Evolutionary conservation across 192 early-diverging fungal genomes (phyloP).

Genomic region (Podila clonocystis): DNA sequence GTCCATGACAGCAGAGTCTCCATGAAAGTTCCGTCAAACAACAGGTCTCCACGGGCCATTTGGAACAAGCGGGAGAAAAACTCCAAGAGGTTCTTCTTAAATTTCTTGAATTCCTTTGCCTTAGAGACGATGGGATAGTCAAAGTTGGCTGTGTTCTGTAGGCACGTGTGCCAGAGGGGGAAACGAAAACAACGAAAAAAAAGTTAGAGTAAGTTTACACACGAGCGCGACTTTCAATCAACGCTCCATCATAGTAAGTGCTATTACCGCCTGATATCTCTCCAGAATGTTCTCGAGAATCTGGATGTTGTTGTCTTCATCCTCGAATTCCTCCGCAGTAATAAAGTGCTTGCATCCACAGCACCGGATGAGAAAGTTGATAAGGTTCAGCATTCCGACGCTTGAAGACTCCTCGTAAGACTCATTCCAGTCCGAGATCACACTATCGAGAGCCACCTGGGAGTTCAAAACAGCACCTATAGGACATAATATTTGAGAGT

Average conservation of each 20-base stretch:
- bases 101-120: constrained; percentile 68
- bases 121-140: constrained; percentile 88
- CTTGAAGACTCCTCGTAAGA: constrained; percentile 64
- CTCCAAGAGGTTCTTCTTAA: constrained; percentile 72
- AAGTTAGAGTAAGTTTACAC: neutral
- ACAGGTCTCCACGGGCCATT: constrained; percentile 65
- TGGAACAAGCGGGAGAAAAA: constrained; percentile 71
- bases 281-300: constrained; percentile 69
- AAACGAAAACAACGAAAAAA: neutral
- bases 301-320: constrained; percentile 65
- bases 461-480: constrained; percentile 57
- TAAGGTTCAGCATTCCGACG: constrained; percentile 70
- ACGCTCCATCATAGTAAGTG: too few species aligned
- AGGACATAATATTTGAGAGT: too few species aligned
- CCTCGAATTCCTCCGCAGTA: constrained; percentile 12
- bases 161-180: neutral
- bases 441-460: constrained; percentile 64
- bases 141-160: constrained; percentile 51
- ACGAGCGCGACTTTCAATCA: neutral
- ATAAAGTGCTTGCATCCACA: constrained; percentile 28
- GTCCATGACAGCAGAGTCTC: constrained; percentile 74
- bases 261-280: constrained; percentile 64
- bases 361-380: constrained; percentile 79
- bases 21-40: constrained; percentile 71
- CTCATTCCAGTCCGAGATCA: constrained; percentile 78